phyloP scores from a whole-genome alignment of 129 eudicot genomes.

The Artemisia argyi region DNA sequence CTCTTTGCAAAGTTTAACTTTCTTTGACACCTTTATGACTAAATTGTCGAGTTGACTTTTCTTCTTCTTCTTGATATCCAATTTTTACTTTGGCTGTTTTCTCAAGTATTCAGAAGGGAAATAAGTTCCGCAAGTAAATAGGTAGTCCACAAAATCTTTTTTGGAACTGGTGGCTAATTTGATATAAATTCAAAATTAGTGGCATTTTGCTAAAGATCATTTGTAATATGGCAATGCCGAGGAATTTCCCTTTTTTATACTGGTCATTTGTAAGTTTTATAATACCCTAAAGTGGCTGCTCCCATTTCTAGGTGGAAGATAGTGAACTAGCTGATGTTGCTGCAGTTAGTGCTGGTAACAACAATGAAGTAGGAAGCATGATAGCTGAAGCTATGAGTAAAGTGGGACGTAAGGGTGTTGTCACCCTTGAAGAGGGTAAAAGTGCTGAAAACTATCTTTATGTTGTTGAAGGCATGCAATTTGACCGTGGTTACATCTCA shows the following conservation, averaged over 20 bases:
- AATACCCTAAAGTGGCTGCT: neutral
- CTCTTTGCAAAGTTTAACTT: too few species aligned
- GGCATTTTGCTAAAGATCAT: neutral
- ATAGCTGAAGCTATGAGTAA: slow-evolving; percentile 93
- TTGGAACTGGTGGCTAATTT: too few species aligned
- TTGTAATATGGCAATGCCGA: neutral
- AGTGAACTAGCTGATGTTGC: slow-evolving; percentile 92
- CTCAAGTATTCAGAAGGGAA: too few species aligned
- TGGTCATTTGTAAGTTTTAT: neutral
- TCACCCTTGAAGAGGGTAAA: slow-evolving; percentile 94
- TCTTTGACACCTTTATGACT: too few species aligned
- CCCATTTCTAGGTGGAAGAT: slow-evolving; percentile 68
- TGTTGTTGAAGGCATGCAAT: slow-evolving; percentile 98
- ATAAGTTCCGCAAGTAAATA: too few species aligned
- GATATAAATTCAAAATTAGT: neutral
- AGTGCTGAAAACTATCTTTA: slow-evolving; percentile 76
- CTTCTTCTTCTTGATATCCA: too few species aligned
- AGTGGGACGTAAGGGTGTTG: slow-evolving; percentile 92
- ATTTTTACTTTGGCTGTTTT: too few species aligned
- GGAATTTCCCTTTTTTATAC: too few species aligned
- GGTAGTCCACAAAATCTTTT: too few species aligned
- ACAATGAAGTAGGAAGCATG: slow-evolving; percentile 88
- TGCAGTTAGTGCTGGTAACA: slow-evolving; percentile 99
- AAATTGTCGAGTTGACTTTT: too few species aligned
- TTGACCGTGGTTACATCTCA: slow-evolving; percentile 91